Evolutionary conservation across 1,139 yeast species (phyloP), one percentile per base, ranked within the genome.

Genomic region (Pichia sp.): DNA sequence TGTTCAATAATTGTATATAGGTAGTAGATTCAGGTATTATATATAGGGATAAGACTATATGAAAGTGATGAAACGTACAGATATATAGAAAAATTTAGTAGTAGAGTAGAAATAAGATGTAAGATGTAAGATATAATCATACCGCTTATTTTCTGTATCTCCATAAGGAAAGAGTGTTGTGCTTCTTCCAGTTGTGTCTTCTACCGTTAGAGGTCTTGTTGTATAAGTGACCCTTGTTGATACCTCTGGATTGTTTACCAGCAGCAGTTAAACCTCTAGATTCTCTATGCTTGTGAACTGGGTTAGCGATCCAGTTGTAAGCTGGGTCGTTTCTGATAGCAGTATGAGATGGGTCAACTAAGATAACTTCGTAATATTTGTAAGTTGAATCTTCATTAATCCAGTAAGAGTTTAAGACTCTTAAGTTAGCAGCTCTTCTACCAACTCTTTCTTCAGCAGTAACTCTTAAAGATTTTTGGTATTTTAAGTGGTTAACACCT

Each of bases 251-350:
- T 75, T 87, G 84, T 93, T 88, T 91, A 70, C 98, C 98, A 63
- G 93, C 82, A 63, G 96, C 67, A 65, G 98, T 91, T 66, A 91
- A 87, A 74, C 97, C 97, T 83, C 98, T 93, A 65, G 94, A 76
- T 76, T 93, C 98, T 78, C 98, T 88, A 86, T 87, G 96, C 85
- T 91, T 91, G 95, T 91, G 98, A 60, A 91, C 98, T 65, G 98
- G 95, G 86, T 87, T 86, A 68, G 74, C 87, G 74, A 91, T 91
- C 98, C 98, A 91, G 96, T 93, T 91, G 94, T 81, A 81, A 76
- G 93, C 84, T 61, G 98, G 82, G 66, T 89, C 96, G 74, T 95
- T 86, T 80, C 96, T 89, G 81, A 91, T 88, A 59, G 96, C 98
- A 78, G 86, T 84, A 85, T 91, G 98, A 64, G 80, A 78, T 66